These are phyloP conservation scores for Mrakiaceae sp. DNA, from an alignment of 1,284 basidiomycete species.

Conservation along the genomic window DNA sequence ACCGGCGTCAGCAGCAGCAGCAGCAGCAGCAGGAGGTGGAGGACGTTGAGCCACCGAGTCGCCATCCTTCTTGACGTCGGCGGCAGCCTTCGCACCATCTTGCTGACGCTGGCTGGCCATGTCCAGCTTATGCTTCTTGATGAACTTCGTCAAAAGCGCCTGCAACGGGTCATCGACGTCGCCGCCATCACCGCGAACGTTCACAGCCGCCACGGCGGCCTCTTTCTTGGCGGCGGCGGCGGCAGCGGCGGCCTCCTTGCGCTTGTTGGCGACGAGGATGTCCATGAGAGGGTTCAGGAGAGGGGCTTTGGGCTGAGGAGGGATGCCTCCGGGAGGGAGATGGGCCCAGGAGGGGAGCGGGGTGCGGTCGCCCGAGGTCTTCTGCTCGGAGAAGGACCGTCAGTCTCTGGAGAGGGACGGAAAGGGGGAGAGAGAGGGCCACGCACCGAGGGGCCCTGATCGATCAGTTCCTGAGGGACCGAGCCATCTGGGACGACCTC, in stretches of 20 bases:
- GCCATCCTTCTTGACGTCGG: too few relatives aligned
- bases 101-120: too few relatives aligned
- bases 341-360: conserved; percentile 12
- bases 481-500: conserved; percentile 10
- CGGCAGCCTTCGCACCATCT: too few relatives aligned
- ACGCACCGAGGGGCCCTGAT: neutral
- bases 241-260: neutral
- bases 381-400: neutral
- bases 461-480: neutral
- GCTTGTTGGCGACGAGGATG: neutral
- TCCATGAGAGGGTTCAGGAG: neutral
- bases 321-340: neutral
- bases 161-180: neutral
- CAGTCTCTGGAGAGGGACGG: neutral
- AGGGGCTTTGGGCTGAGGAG: neutral
- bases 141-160: neutral
- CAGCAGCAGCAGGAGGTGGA: too few relatives aligned
- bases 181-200: neutral
- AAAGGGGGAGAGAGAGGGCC: neutral
- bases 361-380: conserved; percentile 1
- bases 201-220: neutral
- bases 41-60: too few relatives aligned
- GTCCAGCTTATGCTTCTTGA: neutral
- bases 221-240: neutral
- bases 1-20: too few relatives aligned